Base-by-base conservation (phyloP, 768 basidiomycete genomes). In the Tricholoma terreum region DNA sequence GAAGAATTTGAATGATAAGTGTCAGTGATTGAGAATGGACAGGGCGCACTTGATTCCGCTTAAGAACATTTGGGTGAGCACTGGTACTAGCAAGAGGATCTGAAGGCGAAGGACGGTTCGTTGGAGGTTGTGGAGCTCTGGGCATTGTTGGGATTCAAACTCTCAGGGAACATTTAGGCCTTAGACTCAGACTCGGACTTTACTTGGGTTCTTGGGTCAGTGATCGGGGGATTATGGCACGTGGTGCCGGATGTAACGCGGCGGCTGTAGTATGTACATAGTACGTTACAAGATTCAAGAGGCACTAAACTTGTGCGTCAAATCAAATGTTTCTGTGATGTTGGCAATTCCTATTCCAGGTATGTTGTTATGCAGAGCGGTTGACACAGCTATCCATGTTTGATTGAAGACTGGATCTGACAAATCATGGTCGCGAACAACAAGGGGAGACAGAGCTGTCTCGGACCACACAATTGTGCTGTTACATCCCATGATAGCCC, bases 381-480 rank as follows among this genome's bases (percentile, higher is more conserved):
- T 55, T 1, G 77, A 67, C n/a, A 76, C 70, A 9, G 77, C 77
- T 21, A 63, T 65, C 84, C 83, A 87, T 14, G 83, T 80, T 21
- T 62, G 49, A 52, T 80, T 80, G 63, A 87, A 81, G 11, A 65
- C 63, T 1, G 50, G 48, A 61, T 83, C 74, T 14, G 69, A 71
- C 50, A 80, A 69, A n/a, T 78, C 74, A 21, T 62, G 67, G 67
- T 87, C 85, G 15, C 71, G 73, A 43, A 84, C 82, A 43, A 84
- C 75, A 50, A 73, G 63, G 30, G 80, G 71, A 15, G 84, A 80
- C 15, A 77, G 73, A 7, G 82, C 72, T 55, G 74, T 75, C 57
- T 84, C 74, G 3, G 85, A 71, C 86, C 86, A 87, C 21, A 73
- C 63, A 34, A 85, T 70, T 17, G 68, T 63, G 27, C 67, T 66